Evolutionary conservation across 257 asterid species (phyloP), one percentile per base, ranked within the genome.

Genomic region (Osmanthus fragrans): DNA sequence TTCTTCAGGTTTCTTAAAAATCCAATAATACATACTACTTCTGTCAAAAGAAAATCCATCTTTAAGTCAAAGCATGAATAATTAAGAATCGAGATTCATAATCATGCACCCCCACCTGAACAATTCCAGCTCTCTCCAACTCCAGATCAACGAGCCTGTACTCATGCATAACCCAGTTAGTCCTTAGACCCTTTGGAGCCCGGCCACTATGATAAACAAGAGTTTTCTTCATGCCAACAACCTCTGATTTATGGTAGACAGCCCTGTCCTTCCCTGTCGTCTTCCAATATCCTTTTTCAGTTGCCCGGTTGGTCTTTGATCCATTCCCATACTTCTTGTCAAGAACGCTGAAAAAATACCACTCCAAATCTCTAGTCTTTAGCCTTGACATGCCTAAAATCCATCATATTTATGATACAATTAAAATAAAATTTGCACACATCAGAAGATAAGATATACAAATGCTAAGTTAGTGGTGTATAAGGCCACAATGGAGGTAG

Each of bases 141-240:
- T 83, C 91, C 80, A 78, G 82, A 76, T 89, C 96, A 75, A 83
- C 49, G 39, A 89, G 92, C 85, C 92, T 95, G 88, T 95, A 95
- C 81, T 95, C 98, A 73, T 95, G 99, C 99, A 95, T 95, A 39
- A 95, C 99, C 98, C 97, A 95, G 81, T 95, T 91, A 83, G 86
- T 89, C 77, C 99, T 89, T 93, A 80, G 86, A 39, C 99, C 98
- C 82, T 75, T 88, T 19, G 99, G 99, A 58, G 99, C 96, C 23
- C 99, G 93, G n/a, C 99, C 99, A 77, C 83, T 82, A 78, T 95
- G 98, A 78, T 88, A 95, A 60, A 95, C 99, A 69, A 95, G 90
- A 16, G 99, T 95, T 82, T 95, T 95, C 90, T 95, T 95, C 96
- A 91, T 91, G 81, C 99, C 99, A 16, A 89, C 96, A 75, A 82